phyloP scores from a whole-genome alignment of 2,329 filamentous ascomycete species.

The Aspergillus aculeatus region DNA sequence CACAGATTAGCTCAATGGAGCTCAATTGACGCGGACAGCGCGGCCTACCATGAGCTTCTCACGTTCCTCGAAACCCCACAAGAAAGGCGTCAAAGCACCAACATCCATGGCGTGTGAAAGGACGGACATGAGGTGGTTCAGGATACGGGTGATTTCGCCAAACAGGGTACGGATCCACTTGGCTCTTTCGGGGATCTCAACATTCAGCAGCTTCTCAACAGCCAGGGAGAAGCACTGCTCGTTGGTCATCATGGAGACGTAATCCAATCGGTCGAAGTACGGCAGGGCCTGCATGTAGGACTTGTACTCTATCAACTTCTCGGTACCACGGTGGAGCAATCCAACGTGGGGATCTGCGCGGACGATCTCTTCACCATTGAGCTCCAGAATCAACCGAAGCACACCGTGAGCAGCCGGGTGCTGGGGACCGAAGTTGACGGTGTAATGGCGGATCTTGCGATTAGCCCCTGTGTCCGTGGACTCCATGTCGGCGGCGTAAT shows the following conservation, averaged over 20 bases:
- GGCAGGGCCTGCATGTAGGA: conserved; percentile 97
- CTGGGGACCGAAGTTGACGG: conserved; percentile 98
- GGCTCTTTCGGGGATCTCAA: conserved; percentile 91
- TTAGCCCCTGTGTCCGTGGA: conserved; percentile 42
- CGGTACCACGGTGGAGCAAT: conserved; percentile 90
- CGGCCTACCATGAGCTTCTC: conserved; percentile 94
- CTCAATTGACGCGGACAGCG: neutral
- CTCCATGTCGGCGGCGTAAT: conserved; percentile 49
- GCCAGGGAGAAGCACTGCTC: conserved; percentile 96
- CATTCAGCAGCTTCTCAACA: conserved; percentile 95
- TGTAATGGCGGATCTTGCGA: conserved; percentile 97
- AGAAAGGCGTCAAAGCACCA: conserved; percentile 92
- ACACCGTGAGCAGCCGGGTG: conserved; percentile 98
- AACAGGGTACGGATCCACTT: conserved; percentile 98
- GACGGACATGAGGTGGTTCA: conserved; percentile 98
- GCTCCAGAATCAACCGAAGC: conserved; percentile 92
- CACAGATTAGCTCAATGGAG: neutral
- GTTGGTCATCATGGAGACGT: conserved; percentile 99
- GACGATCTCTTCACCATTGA: conserved; percentile 96
- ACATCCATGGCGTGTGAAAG: conserved; percentile 99
- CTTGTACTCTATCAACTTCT: conserved; percentile 99
- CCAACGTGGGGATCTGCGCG: conserved; percentile 96
- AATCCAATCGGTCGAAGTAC: conserved; percentile 98
- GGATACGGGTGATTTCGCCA: conserved; percentile 85
- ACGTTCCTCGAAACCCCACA: conserved; percentile 99